Evolutionary conservation across 345 rosid genomes (phyloP).

Genomic region (Lepidium didymum): DNA sequence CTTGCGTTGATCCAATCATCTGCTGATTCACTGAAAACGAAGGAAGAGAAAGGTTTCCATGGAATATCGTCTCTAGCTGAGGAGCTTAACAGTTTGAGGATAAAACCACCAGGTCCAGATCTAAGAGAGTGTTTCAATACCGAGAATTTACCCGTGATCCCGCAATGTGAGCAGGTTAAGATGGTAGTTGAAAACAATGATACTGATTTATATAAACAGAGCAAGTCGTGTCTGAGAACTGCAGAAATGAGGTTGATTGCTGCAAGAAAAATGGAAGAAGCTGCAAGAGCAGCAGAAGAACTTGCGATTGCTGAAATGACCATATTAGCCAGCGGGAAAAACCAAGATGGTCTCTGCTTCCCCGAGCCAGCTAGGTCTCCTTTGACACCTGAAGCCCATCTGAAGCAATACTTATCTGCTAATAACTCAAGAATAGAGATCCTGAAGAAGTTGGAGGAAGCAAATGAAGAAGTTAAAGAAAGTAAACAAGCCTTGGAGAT

Average conservation of each 20-base stretch:
- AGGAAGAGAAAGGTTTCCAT: slow-evolving; percentile 49
- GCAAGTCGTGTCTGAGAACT: slow-evolving; percentile 34
- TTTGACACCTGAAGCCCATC: slow-evolving; percentile 26
- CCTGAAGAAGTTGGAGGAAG: slow-evolving; percentile 67
- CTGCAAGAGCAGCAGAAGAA: slow-evolving; percentile 86
- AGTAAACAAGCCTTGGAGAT: slow-evolving; percentile 61
- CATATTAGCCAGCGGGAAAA: slow-evolving; percentile 28
- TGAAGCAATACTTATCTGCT: slow-evolving; percentile 2
- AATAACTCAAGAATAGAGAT: slow-evolving; percentile 31
- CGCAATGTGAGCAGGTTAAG: slow-evolving; percentile 32
- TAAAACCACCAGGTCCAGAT: slow-evolving; percentile 18
- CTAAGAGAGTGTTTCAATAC: neutral
- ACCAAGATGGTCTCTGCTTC: slow-evolving; percentile 26
- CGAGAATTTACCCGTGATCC: neutral
- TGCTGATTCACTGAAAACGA: slow-evolving; percentile 56
- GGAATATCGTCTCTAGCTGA: slow-evolving; percentile 45
- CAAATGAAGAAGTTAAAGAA: slow-evolving; percentile 64
- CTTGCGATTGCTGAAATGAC: slow-evolving; percentile 64
- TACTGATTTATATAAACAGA: slow-evolving; percentile 29
- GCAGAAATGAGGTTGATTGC: slow-evolving; percentile 81
- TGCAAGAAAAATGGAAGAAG: slow-evolving; percentile 91
- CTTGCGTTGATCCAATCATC: slow-evolving; percentile 72
- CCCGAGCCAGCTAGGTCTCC: slow-evolving; percentile 46
- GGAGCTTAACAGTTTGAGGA: slow-evolving; percentile 46
- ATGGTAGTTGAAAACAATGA: slow-evolving; percentile 35